Percentiles rank a stretch among this genome's conserved stretches.
phyloP scores from a whole-genome alignment of 768 basidiomycete genomes.

The Brasilioporus rufonigricans region DNA sequence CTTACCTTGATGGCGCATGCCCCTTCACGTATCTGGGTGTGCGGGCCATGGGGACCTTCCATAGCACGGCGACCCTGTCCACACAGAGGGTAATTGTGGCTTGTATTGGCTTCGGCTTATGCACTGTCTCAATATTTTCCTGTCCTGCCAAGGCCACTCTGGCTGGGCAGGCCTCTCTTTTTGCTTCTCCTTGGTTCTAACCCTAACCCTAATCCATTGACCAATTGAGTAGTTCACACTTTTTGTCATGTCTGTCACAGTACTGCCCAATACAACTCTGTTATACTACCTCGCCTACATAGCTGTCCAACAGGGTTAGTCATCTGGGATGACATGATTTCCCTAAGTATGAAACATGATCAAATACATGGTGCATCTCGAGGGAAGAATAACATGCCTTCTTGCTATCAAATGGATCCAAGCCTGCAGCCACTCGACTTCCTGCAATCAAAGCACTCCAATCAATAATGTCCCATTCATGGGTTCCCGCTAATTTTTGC shows the following conservation, averaged over 20 bases:
- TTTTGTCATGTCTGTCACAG: no score
- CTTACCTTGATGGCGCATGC: conserved; percentile 18
- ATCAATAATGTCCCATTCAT: conserved; percentile 62
- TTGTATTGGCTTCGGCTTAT: conserved; percentile 71
- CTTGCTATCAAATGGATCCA: conserved; percentile 43
- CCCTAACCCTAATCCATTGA: conserved; percentile 55
- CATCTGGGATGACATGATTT: conserved; percentile 21
- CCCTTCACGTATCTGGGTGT: conserved; percentile 34
- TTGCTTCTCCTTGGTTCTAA: conserved; percentile 34
- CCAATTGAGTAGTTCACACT: no score
- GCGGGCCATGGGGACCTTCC: conserved; percentile 52
- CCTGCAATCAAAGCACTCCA: conserved; percentile 85
- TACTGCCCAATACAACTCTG: no score
- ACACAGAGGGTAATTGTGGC: conserved; percentile 51
- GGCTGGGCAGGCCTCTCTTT: conserved; percentile 38
- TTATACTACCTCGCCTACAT: no score
- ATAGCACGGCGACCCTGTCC: conserved; percentile 77
- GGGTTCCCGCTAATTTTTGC: conserved; percentile 42
- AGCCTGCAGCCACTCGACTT: conserved; percentile 69
- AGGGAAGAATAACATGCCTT: conserved; percentile 8
- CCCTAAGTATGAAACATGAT: conserved; percentile 1
- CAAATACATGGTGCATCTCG: background rate
- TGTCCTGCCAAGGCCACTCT: conserved; percentile 53
- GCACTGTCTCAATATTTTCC: conserved; percentile 77
- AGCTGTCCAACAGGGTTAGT: conserved; percentile 5